These are phyloP conservation scores for Penicilliopsis zonata DNA, from an alignment of 495 filamentous ascomycete genomes.

Conservation along the genomic window DNA sequence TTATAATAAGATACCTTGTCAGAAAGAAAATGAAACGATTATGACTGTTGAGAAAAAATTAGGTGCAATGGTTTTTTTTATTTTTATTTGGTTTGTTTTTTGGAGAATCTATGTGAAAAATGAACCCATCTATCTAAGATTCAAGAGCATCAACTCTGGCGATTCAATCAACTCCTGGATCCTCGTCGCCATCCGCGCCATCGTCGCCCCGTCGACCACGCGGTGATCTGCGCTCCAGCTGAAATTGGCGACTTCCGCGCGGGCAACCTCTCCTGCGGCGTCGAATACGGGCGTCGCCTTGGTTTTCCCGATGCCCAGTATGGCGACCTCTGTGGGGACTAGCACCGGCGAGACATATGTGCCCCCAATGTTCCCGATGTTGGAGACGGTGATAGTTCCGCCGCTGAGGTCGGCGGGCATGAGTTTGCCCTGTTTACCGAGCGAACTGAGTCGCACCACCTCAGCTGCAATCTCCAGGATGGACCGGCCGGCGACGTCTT, in stretches of 20 bases:
- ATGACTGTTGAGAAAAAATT: too few species aligned
- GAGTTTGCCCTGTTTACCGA: constrained; percentile 64
- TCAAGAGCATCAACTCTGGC: constrained; percentile 67
- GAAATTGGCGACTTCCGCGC: constrained; percentile 80
- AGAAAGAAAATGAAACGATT: too few species aligned
- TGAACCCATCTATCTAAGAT: constrained; percentile 22
- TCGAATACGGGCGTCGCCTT: constrained; percentile 57
- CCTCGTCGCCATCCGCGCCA: constrained; percentile 77
- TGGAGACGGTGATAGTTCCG: constrained; percentile 90
- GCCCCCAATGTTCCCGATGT: constrained; percentile 94
- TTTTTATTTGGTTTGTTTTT: constrained; percentile 4
- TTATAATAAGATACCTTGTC: too few species aligned
- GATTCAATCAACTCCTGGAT: constrained; percentile 69
- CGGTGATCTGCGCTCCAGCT: constrained; percentile 97
- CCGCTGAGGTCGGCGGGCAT: constrained; percentile 64
- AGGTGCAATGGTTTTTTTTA: constrained; percentile 4
- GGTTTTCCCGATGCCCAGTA: constrained; percentile 77
- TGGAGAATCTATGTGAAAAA: constrained; percentile 10
- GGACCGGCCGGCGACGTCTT: constrained; percentile 62
- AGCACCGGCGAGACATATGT: constrained; percentile 88
- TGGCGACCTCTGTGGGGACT: constrained; percentile 77
- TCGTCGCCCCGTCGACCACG: constrained; percentile 86
- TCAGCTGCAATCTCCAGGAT: constrained; percentile 69
- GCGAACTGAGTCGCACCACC: constrained; percentile 55
- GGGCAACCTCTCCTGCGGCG: constrained; percentile 78